phyloP scores from a whole-genome alignment of 805 yeast species.

The Spathaspora arborariae region DNA sequence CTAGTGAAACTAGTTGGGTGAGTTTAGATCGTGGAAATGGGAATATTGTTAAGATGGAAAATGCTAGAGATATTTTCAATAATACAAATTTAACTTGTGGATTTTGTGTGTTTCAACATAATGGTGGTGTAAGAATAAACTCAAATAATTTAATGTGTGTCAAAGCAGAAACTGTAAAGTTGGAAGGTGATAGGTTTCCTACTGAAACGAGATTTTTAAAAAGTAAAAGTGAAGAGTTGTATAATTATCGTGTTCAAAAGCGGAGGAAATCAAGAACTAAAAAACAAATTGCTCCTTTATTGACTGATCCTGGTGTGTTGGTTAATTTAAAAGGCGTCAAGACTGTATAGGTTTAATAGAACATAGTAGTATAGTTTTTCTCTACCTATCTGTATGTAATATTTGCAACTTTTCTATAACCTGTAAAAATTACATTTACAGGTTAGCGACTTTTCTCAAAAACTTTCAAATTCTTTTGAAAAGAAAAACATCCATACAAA shows the following conservation, averaged over 20 bases:
- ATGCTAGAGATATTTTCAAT: not conserved
- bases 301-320: not conserved
- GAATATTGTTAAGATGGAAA: not conserved
- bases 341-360: not conserved
- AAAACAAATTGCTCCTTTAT: not conserved
- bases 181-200: not conserved
- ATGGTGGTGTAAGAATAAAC: conserved; percentile 1
- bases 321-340: not conserved
- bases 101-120: conserved; percentile 1
- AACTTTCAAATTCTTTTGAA: not conserved
- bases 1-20: not conserved
- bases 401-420: not conserved
- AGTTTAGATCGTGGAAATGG: conserved; percentile 1
- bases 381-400: no score
- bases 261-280: not conserved
- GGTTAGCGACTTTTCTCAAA: not conserved
- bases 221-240: not conserved
- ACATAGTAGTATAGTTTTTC: not conserved
- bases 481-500: not conserved
- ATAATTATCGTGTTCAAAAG: not conserved
- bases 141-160: not conserved
- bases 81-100: conserved; percentile 3
- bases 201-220: conserved; percentile 1
- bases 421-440: not conserved
- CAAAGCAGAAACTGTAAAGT: no score